Percentiles rank a stretch among this genome's conserved stretches.
Evolutionary conservation across 805 yeast species (phyloP).

Genomic region (Cyberlindnera mycetangii): DNA sequence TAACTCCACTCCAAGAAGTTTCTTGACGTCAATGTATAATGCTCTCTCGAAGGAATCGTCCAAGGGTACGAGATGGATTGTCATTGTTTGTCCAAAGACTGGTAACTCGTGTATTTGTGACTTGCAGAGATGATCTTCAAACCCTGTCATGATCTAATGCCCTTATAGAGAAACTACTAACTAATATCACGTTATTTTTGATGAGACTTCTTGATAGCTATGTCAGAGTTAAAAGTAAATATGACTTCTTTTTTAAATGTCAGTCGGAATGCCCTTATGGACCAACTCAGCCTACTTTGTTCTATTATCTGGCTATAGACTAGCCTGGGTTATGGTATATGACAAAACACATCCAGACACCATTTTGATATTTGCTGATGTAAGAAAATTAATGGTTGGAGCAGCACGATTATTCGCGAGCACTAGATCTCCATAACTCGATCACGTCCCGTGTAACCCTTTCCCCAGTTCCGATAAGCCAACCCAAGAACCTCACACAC

Average conservation of each 20-base stretch:
- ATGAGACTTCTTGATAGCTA: background rate
- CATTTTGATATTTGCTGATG: background rate
- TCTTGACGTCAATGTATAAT: conserved; percentile 69
- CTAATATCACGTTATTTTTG: background rate
- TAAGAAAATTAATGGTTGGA: background rate
- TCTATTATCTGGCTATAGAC: too few species aligned
- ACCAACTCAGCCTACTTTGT: background rate
- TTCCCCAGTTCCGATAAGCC: background rate
- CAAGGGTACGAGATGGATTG: conserved; percentile 71
- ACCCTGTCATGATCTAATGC: background rate
- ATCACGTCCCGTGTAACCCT: background rate
- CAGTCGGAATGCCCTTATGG: too few species aligned
- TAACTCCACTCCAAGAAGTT: conserved; percentile 77
- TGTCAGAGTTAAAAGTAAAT: too few species aligned
- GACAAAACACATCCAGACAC: conserved; percentile 10
- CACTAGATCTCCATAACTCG: background rate
- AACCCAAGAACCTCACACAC: background rate
- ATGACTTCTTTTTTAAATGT: too few species aligned
- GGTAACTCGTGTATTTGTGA: conserved; percentile 68
- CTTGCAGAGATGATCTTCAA: conserved; percentile 46
- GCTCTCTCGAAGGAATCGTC: conserved; percentile 70
- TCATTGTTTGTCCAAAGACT: conserved; percentile 75
- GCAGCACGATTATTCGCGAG: background rate
- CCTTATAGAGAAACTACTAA: background rate
- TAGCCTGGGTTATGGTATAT: too few species aligned